These are phyloP conservation scores for Beauveria sp. DNA, from an alignment of 2,329 filamentous ascomycete species.

Conservation along the genomic window DNA sequence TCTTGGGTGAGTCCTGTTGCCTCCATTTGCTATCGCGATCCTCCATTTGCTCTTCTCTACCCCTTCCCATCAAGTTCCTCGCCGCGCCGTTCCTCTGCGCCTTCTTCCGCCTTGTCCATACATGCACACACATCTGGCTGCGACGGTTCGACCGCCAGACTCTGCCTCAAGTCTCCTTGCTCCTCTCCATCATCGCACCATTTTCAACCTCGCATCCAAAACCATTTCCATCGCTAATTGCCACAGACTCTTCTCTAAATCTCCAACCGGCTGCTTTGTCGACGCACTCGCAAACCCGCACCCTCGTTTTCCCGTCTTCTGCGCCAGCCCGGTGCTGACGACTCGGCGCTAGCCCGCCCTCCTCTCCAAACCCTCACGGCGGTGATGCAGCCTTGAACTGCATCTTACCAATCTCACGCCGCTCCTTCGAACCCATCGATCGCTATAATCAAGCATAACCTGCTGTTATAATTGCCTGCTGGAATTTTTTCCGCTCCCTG, in stretches of 20 bases:
- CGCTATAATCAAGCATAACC: neutral
- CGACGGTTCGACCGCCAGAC: conserved; percentile 11
- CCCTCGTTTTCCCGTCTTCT: conserved; percentile 16
- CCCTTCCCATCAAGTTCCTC: conserved; percentile 4
- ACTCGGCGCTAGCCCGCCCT: conserved; percentile 18
- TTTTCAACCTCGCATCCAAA: neutral
- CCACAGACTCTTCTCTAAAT: neutral
- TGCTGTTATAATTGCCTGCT: neutral
- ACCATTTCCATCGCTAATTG: conserved; percentile 10
- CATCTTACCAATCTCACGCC: conserved; percentile 1
- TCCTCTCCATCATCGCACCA: neutral
- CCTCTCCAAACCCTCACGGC: neutral
- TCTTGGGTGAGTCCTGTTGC: conserved; percentile 31
- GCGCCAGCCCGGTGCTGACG: conserved; percentile 21
- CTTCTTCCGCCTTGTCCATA: neutral
- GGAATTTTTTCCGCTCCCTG: neutral
- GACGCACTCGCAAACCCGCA: neutral
- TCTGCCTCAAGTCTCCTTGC: neutral
- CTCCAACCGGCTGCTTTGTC: neutral
- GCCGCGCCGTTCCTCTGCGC: conserved; percentile 1
- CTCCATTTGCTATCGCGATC: conserved; percentile 30
- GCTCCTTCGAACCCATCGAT: conserved; percentile 7
- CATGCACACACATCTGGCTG: neutral
- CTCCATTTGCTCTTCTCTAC: conserved; percentile 20
- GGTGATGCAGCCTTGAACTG: conserved; percentile 11